phyloP scores from a whole-genome alignment of 1,139 yeast genomes.

The Nadsonia commutata region DNA sequence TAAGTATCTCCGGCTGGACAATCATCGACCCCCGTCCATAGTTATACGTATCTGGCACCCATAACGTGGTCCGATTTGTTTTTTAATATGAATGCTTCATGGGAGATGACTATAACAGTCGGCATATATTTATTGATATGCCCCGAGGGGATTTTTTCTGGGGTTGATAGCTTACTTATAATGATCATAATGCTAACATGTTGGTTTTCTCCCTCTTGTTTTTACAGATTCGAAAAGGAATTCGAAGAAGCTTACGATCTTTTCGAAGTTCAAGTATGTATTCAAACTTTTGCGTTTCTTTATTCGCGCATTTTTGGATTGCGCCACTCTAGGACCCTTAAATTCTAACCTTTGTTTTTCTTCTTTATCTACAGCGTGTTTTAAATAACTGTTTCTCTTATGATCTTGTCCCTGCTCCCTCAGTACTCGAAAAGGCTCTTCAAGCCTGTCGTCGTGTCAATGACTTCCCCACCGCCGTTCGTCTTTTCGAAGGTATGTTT shows the following conservation, averaged over 20 bases:
- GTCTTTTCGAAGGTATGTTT: slow-evolving; percentile 95
- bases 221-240: slow-evolving; percentile 71
- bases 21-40: too few species aligned
- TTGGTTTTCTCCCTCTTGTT: background rate
- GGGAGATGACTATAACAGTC: background rate
- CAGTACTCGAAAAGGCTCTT: slow-evolving; percentile 88
- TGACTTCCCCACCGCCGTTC: slow-evolving; percentile 96
- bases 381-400: slow-evolving; percentile 95
- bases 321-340: too few species aligned
- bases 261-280: slow-evolving; percentile 66
- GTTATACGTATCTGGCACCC: too few species aligned
- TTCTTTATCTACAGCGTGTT: slow-evolving; percentile 32
- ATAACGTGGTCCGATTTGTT: too few species aligned
- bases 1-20: too few species aligned
- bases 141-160: too few species aligned
- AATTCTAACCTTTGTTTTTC: background rate
- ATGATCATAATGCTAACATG: slow-evolving; percentile 5
- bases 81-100: too few species aligned
- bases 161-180: too few species aligned
- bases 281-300: background rate
- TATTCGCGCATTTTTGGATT: background rate
- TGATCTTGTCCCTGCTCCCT: slow-evolving; percentile 97
- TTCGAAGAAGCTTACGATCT: slow-evolving; percentile 96
- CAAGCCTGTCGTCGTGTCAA: slow-evolving; percentile 98
- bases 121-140: background rate